Evolutionary conservation across 345 rosid species (phyloP).

Genomic region (Leavenworthia alabamica): DNA sequence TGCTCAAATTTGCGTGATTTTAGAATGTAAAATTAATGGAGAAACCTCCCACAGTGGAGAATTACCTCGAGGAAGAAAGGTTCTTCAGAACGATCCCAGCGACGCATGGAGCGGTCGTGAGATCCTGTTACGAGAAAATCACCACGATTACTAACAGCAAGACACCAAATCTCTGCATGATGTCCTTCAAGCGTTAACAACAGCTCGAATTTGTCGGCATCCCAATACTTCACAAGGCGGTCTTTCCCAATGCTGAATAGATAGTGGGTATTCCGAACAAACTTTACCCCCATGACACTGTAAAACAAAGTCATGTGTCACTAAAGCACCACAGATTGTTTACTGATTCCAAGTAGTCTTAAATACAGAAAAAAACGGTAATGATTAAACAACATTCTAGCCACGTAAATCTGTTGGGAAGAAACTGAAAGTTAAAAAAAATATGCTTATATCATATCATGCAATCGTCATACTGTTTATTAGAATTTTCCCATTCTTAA

Average conservation of each 20-base stretch:
- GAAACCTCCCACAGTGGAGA: not conserved
- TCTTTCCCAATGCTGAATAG: slow-evolving; percentile 93
- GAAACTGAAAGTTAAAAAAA: no score
- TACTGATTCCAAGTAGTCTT: not conserved
- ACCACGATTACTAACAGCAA: slow-evolving; percentile 76
- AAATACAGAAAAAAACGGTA: not conserved
- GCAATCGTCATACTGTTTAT: no score
- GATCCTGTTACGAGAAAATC: slow-evolving; percentile 96
- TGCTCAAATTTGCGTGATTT: not conserved
- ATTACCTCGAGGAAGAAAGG: slow-evolving; percentile 91
- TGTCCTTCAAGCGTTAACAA: slow-evolving; percentile 91
- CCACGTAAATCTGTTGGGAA: not conserved
- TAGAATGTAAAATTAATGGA: not conserved
- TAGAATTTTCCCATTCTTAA: no score
- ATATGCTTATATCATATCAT: no score
- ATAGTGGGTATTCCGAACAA: slow-evolving; percentile 84
- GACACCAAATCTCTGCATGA: slow-evolving; percentile 93
- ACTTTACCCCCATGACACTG: slow-evolving; percentile 92
- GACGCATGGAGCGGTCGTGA: slow-evolving; percentile 92
- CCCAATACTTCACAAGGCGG: slow-evolving; percentile 91
- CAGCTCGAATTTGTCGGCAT: slow-evolving; percentile 93
- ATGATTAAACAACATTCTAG: not conserved
- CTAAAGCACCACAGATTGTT: not conserved
- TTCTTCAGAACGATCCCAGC: slow-evolving; percentile 98
- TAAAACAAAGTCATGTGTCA: slow-evolving; percentile 35